phyloP scores from a whole-genome alignment of 2,329 filamentous ascomycete genomes.

The Anthostomella pinea region DNA sequence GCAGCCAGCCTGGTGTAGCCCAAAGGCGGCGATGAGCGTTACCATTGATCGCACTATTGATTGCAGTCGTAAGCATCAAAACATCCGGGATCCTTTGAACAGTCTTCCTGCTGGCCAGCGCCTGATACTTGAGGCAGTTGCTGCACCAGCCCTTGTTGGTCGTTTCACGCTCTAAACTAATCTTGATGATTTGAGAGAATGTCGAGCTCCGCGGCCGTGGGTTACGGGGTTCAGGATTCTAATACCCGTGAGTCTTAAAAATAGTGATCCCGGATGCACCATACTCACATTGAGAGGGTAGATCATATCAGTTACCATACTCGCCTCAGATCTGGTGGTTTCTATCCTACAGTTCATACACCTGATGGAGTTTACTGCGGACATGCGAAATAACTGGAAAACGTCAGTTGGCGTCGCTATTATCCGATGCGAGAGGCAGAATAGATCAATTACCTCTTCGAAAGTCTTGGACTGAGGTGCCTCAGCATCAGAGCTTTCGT shows the following conservation, averaged over 20 bases:
- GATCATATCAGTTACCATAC: constrained; percentile 80
- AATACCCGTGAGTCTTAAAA: constrained; percentile 20
- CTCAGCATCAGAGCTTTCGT: constrained; percentile 37
- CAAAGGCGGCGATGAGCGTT: constrained; percentile 77
- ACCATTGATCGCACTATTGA: constrained; percentile 64
- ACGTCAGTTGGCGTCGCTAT: constrained; percentile 1
- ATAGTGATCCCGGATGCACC: constrained; percentile 13
- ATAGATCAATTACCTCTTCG: constrained; percentile 56
- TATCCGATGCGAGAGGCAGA: neutral
- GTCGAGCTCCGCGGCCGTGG: constrained; percentile 54
- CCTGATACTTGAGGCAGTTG: constrained; percentile 86
- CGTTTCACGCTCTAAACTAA: constrained; percentile 84
- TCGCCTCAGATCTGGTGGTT: constrained; percentile 73
- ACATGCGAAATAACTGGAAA: constrained; percentile 59
- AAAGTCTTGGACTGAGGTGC: constrained; percentile 39
- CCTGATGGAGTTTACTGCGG: constrained; percentile 69
- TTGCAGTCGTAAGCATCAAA: constrained; percentile 83
- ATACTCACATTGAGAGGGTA: constrained; percentile 60
- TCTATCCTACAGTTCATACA: constrained; percentile 88
- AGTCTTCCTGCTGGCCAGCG: constrained; percentile 78
- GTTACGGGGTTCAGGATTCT: constrained; percentile 49
- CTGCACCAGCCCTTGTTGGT: constrained; percentile 92
- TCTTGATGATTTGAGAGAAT: constrained; percentile 91
- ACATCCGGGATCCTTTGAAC: constrained; percentile 80
- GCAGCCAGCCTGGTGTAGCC: constrained; percentile 87